Percentiles rank a stretch among this genome's conserved stretches.
Conservation (phyloP, 352 stramenopile genomes). For the Phytophthora multivora region DNA sequence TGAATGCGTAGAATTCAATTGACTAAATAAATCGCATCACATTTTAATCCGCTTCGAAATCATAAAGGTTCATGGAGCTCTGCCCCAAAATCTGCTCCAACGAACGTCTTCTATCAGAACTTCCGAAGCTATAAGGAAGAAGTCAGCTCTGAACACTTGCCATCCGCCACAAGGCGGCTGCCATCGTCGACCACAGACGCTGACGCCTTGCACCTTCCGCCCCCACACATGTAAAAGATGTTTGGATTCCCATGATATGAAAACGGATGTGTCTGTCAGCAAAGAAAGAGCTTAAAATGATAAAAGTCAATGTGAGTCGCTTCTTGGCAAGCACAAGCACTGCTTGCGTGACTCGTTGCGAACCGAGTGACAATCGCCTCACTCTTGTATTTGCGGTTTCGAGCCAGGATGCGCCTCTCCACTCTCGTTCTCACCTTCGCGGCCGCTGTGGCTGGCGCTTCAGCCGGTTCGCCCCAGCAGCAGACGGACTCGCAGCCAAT, state of each 20-base stretch:
- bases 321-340: too few species aligned
- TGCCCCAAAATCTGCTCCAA: too few species aligned
- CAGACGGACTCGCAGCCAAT: slow-evolving; percentile 27
- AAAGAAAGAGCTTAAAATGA: background rate
- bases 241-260: slow-evolving; percentile 26
- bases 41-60: too few species aligned
- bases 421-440: slow-evolving; percentile 26
- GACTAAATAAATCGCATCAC: too few species aligned
- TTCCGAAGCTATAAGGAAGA: background rate
- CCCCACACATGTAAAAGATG: slow-evolving; percentile 17
- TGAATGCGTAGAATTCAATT: background rate
- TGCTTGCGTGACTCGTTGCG: background rate
- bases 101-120: too few species aligned
- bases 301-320: too few species aligned
- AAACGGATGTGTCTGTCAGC: slow-evolving; percentile 16
- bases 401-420: slow-evolving; percentile 26
- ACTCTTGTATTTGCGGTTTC: slow-evolving; percentile 18
- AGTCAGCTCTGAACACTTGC: slow-evolving; percentile 2
- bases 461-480: slow-evolving; percentile 19
- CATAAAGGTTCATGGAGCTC: too few species aligned
- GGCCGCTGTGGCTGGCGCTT: slow-evolving; percentile 19
- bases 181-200: slow-evolving; percentile 20
- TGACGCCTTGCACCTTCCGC: slow-evolving; percentile 13
- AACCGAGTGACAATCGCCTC: slow-evolving; percentile 4
- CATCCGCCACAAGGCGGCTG: slow-evolving; percentile 1